Conservation (phyloP, 352 stramenopile genomes). For the Blastocystis sp. region DNA sequence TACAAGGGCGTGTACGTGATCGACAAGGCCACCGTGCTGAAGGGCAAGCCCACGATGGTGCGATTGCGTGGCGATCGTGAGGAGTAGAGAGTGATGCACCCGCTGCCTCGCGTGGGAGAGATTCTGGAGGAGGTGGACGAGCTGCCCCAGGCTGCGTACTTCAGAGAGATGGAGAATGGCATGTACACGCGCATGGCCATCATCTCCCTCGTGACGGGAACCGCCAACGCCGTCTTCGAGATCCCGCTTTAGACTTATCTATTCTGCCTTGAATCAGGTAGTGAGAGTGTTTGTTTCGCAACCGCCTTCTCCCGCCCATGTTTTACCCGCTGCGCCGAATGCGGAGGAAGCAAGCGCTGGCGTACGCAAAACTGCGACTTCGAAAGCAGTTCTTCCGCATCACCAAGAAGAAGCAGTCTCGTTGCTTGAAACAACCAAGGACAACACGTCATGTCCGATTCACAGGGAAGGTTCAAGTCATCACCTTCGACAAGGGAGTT, state of each 20-base stretch:
- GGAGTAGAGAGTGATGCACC: conserved; percentile 87
- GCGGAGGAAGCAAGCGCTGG: background rate
- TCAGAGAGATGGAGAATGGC: conserved; percentile 91
- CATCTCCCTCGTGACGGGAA: conserved; percentile 83
- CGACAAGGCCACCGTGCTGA: conserved; percentile 75
- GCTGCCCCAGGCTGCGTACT: conserved; percentile 91
- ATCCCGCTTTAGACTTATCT: conserved; percentile 49
- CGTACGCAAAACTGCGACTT: background rate
- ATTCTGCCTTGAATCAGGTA: background rate
- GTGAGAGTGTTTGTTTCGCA: conserved; percentile 14
- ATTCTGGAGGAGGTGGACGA: conserved; percentile 90
- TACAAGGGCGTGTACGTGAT: conserved; percentile 86
- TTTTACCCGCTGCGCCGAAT: conserved; percentile 4
- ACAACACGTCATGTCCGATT: conserved; percentile 14
- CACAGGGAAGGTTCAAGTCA: conserved; percentile 30
- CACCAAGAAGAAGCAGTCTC: background rate
- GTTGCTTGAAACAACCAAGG: background rate
- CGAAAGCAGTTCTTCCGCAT: background rate
- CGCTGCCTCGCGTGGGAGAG: conserved; percentile 92
- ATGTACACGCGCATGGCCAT: conserved; percentile 98
- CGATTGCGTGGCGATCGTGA: background rate
- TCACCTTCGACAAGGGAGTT: conserved; percentile 39
- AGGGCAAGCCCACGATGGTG: conserved; percentile 85
- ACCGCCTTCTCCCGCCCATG: background rate
- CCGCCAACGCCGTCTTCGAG: conserved; percentile 53